Conservation (phyloP, 1,284 basidiomycete genomes). For the Blastosporella zonata region DNA sequence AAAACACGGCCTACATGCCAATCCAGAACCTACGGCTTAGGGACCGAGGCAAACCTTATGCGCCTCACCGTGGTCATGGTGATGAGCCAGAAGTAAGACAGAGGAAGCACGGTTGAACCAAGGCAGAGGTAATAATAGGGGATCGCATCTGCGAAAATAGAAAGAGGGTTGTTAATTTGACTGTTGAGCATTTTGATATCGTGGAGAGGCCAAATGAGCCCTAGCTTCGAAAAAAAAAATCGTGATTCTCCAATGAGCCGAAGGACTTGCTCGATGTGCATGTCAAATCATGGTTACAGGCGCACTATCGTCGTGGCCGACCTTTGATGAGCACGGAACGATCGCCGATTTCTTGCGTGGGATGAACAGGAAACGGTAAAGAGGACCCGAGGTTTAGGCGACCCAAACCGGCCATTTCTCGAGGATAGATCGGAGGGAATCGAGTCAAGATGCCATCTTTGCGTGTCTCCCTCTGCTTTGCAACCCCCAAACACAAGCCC, state of each 20-base stretch:
- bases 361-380: slow-evolving; percentile 79
- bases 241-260: slow-evolving; percentile 70
- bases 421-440: slow-evolving; percentile 63
- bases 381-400: slow-evolving; percentile 75
- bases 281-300: slow-evolving; percentile 84
- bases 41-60: slow-evolving; percentile 82
- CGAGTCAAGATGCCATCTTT: slow-evolving; percentile 69
- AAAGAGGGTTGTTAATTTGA: neutral
- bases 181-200: neutral
- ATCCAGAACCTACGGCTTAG: slow-evolving; percentile 71
- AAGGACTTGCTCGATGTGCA: slow-evolving; percentile 70
- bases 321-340: neutral
- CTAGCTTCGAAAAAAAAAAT: slow-evolving; percentile 80
- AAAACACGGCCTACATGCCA: no score
- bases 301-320: slow-evolving; percentile 48
- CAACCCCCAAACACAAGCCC: no score
- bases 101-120: slow-evolving; percentile 56
- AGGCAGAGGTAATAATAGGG: slow-evolving; percentile 77
- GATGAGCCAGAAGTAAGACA: slow-evolving; percentile 83
- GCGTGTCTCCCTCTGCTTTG: slow-evolving; percentile 74
- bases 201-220: neutral
- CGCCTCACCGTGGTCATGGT: slow-evolving; percentile 79
- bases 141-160: slow-evolving; percentile 53
- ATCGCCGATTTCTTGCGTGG: neutral
- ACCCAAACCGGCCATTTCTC: slow-evolving; percentile 74